Conservation (phyloP, 2,329 filamentous ascomycete species). For the Talaromyces albobiverticillius region DNA sequence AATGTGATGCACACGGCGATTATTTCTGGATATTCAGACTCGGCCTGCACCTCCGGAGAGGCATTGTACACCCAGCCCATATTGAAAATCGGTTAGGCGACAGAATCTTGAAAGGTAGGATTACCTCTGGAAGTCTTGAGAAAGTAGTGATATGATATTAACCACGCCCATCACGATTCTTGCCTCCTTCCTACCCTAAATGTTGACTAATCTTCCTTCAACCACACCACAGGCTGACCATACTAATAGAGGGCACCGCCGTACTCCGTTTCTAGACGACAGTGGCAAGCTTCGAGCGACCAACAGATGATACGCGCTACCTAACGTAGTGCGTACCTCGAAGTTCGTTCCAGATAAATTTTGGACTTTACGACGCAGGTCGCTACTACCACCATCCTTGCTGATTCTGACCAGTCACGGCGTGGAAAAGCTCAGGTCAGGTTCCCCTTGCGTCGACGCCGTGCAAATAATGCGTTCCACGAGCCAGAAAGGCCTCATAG, state of each 20-base stretch:
- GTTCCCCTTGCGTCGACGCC: background rate
- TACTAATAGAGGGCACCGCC: background rate
- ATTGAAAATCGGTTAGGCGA: conserved; percentile 19
- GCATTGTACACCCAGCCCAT: conserved; percentile 51
- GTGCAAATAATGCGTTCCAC: background rate
- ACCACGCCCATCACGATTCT: background rate
- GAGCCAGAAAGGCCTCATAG: background rate
- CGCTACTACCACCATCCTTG: background rate
- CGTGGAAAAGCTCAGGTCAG: background rate
- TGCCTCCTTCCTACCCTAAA: background rate
- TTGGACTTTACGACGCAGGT: too few species aligned
- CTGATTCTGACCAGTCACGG: background rate
- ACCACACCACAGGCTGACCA: background rate
- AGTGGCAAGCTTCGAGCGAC: too few species aligned
- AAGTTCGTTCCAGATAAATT: background rate
- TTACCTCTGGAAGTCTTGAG: too few species aligned
- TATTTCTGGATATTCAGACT: conserved; percentile 50
- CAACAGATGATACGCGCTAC: background rate
- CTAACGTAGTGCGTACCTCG: background rate
- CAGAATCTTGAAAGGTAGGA: background rate
- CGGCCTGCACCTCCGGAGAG: conserved; percentile 44
- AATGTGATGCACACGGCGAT: conserved; percentile 49
- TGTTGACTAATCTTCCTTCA: background rate
- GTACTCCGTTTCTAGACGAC: background rate
- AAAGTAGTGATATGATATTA: background rate